These are phyloP conservation scores for Betula pendula DNA, from an alignment of 306 rosid species.

Conservation along the genomic window DNA sequence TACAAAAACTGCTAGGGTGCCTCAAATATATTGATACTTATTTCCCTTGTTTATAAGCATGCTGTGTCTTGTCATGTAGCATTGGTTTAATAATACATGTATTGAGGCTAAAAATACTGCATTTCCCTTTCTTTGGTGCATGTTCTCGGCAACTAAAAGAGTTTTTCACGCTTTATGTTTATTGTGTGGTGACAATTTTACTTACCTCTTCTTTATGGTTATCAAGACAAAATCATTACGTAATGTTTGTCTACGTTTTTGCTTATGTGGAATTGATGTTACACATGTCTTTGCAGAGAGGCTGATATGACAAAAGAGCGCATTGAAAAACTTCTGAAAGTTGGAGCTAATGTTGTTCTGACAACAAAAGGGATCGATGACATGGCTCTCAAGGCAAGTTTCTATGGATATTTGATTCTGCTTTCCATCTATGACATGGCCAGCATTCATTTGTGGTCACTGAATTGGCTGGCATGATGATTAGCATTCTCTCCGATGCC, in stretches of 20 bases:
- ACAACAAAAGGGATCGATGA: conserved; percentile 98
- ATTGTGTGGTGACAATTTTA: neutral
- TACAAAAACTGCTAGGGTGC: neutral
- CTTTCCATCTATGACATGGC: neutral
- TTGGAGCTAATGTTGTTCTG: conserved; percentile 95
- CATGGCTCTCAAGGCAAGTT: conserved; percentile 89
- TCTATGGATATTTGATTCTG: conserved; percentile 21
- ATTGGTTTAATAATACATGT: too few species aligned
- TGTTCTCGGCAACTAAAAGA: neutral
- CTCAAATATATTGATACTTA: neutral
- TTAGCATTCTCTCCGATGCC: neutral
- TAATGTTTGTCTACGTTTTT: neutral
- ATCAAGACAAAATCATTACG: neutral
- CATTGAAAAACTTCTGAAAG: conserved; percentile 81
- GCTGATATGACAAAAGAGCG: conserved; percentile 98
- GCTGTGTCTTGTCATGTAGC: neutral
- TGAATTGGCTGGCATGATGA: neutral
- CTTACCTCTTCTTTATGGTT: neutral
- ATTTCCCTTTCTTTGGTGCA: neutral
- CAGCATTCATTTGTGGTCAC: neutral
- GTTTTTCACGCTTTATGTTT: neutral
- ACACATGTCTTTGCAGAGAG: conserved; percentile 52
- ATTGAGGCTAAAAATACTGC: too few species aligned
- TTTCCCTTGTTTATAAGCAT: neutral
- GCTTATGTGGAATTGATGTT: neutral